Percentiles rank a stretch among this genome's conserved stretches.
These are phyloP conservation scores for Tolypocladium sp. DNA, from an alignment of 2,329 filamentous ascomycete species.

Conservation along the genomic window DNA sequence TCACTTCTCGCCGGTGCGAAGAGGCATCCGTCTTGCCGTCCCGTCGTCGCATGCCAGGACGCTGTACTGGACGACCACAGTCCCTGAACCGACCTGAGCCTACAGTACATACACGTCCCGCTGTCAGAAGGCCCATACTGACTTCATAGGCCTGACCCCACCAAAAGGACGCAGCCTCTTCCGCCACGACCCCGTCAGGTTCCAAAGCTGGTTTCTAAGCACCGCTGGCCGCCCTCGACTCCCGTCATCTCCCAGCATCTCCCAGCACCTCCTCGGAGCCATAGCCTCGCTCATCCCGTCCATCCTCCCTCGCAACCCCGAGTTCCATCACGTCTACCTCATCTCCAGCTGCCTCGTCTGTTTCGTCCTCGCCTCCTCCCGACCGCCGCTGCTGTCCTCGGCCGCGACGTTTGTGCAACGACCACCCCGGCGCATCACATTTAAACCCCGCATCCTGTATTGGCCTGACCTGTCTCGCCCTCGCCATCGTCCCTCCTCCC, in stretches of 20 bases:
- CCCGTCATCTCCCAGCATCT: background rate
- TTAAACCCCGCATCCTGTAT: background rate
- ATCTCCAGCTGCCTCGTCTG: background rate
- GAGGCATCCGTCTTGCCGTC: background rate
- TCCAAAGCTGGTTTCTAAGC: conserved; percentile 1
- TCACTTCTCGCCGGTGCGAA: background rate
- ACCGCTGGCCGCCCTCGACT: background rate
- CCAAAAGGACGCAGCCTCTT: background rate
- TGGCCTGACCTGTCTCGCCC: background rate
- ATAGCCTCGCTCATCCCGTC: background rate
- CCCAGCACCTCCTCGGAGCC: background rate
- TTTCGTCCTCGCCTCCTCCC: background rate
- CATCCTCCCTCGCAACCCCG: background rate
- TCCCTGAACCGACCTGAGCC: background rate
- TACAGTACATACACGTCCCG: background rate
- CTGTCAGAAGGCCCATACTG: background rate
- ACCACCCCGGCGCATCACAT: background rate
- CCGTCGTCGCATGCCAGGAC: background rate
- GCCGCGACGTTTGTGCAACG: background rate
- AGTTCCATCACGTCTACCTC: background rate
- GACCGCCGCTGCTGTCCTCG: background rate
- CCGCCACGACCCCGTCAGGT: background rate
- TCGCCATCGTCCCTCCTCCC: background rate
- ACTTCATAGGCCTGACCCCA: background rate
- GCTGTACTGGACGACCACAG: background rate